Evolutionary conservation across 768 basidiomycete species (phyloP), one percentile per base, ranked within the genome.

Genomic region (Termitomyces sp.): DNA sequence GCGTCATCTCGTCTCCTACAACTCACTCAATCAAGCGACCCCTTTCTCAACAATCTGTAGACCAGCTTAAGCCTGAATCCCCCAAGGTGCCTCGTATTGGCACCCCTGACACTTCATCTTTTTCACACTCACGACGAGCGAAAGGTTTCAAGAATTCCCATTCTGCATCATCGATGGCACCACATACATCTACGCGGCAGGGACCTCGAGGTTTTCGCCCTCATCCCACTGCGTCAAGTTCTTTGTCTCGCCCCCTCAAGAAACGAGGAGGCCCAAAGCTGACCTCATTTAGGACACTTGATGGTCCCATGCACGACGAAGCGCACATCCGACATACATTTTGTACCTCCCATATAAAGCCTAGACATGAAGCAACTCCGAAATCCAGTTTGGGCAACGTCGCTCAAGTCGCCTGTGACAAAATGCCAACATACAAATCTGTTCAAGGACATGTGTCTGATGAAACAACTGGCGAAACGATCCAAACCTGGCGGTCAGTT

Each of bases 401-500:
- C 57, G 69, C 69, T 28, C 61, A 64, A 55, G 43, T 66, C 38
- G 69, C 66, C 22, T 60, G 62, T 30, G 66, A 68, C 11, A 65
- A 66, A 33, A 52, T 64, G 20, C 74, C 76, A 18, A 60, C 66
- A 38, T 79, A 77, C 64, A 62, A 66, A n/a, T 67, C 66, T 20
- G 57, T 63, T 3, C 66, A 71, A 41, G 76, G 75, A 18, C 57
- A 60, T 41, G 32, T 71, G 22, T 48, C 66, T 3, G 58, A 64
- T 30, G 66, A 63, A 22, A 67, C 59, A 30, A 61, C 64, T 14
- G 61, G 63, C 5, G 59, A 59, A 54, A 5, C 24, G 45, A 54
- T 61, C 1, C 63, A 61, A 51, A 56, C 82, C 16, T 80, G 75
- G 73, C 80, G 85, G 84, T 82, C 62, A 58, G 71, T 67, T 20